Base-by-base conservation (phyloP, 1,284 basidiomycete genomes). In the Sporisorium graminicola region DNA sequence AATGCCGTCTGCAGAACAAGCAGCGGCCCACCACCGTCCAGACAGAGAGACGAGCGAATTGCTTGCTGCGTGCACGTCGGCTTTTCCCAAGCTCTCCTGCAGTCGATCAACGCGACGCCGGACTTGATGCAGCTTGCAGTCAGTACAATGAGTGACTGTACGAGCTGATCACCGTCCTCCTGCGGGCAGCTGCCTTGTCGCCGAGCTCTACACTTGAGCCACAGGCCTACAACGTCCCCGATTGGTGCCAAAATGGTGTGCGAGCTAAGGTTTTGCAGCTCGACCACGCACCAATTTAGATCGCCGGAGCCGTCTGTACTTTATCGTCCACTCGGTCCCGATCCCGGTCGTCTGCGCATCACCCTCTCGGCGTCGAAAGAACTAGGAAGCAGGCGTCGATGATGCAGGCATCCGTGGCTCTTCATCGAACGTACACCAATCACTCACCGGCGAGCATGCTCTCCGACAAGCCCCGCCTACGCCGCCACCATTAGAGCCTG, bases 1-100 rank as follows among this genome's bases (percentile, higher is more conserved):
- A n/a, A n/a, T n/a, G n/a, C n/a, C 29, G 29, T 31, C 29, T 31
- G 29, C 29, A 31, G 10, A 26, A 10, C 20, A 40, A 9, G 40
- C 40, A 20, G n/a, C 40, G 8, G 27, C 50, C 56, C 53, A 50
- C 51, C 53, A 44, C 54, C 49, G 37, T 65, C 62, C 33, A 35
- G 33, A 35, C 33, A 13, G 13, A 9, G 3, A 53, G 43, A 47
- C 57, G 16, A 31, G 26, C 22, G 33, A 55, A 37, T 10, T n/a
- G n/a, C n/a, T n/a, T 4, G 56, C 56, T 54, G 62, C 53, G 58
- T 37, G 61, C 24, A 58, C 40, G 64, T 72, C 69, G 69, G 64
- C 33, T 58, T 72, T 66, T 72, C 60, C 60, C 64, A 62, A 47
- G 62, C 68, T 40, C 16, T 43, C 5, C 42, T 50, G 53, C 57